These are phyloP conservation scores for Salix exigua DNA, from an alignment of 345 rosid species.

Conservation along the genomic window DNA sequence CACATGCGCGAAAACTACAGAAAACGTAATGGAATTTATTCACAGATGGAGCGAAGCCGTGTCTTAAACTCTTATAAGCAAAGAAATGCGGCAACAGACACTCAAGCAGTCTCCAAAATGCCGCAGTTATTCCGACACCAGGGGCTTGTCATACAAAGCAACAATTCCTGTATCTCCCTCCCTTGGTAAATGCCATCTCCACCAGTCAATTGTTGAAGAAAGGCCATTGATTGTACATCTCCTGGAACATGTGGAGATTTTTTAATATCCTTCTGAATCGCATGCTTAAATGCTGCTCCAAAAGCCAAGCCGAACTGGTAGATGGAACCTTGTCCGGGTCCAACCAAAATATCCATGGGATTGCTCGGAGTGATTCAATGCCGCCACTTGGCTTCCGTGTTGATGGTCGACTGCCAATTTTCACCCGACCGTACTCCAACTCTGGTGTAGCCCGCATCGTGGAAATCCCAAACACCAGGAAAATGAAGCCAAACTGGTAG, in stretches of 20 bases:
- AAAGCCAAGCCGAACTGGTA: conserved; percentile 95
- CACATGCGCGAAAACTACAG: too few relatives aligned
- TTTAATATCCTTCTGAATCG: conserved; percentile 58
- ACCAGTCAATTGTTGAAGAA: conserved; percentile 91
- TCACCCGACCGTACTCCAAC: conserved; percentile 96
- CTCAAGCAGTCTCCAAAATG: conserved; percentile 60
- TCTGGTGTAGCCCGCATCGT: conserved; percentile 81
- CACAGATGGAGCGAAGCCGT: neutral
- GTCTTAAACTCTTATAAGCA: neutral
- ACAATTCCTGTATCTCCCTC: conserved; percentile 93
- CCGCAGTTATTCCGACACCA: conserved; percentile 72
- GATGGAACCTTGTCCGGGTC: conserved; percentile 96
- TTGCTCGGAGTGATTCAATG: conserved; percentile 89
- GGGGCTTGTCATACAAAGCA: conserved; percentile 75
- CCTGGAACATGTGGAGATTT: conserved; percentile 75
- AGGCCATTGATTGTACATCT: conserved; percentile 89
- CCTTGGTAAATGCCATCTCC: conserved; percentile 99
- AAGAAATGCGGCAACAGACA: neutral
- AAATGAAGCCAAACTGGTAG: neutral
- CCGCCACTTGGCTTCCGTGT: conserved; percentile 98
- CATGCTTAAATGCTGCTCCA: conserved; percentile 77
- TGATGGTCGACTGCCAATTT: conserved; percentile 95
- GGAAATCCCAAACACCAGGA: neutral
- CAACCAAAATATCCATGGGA: conserved; percentile 97
- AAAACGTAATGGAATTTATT: neutral